These are phyloP conservation scores for Hyaloperonospora arabidopsidis DNA, from an alignment of 352 stramenopile species.

Conservation along the genomic window DNA sequence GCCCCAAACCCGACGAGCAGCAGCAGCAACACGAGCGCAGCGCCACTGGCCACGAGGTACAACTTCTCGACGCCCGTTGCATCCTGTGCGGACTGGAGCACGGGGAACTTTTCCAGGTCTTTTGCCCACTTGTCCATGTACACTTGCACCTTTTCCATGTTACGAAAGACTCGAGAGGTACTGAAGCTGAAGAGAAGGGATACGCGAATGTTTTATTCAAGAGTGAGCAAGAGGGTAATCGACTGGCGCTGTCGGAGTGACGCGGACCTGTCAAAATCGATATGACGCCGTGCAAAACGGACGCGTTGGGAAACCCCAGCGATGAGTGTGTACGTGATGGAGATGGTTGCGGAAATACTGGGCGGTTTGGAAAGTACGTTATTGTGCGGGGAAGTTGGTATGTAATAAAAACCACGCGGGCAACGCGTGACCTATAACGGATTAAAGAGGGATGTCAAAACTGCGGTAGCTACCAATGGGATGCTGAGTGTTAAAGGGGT, in stretches of 20 bases:
- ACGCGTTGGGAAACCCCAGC: background rate
- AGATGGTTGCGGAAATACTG: slow-evolving; percentile 8
- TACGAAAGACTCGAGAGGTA: background rate
- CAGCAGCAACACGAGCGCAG: slow-evolving; percentile 60
- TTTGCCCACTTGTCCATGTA: slow-evolving; percentile 83
- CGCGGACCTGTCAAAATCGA: background rate
- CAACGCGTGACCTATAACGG: slow-evolving; percentile 1
- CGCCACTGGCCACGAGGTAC: slow-evolving; percentile 68
- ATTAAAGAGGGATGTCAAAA: background rate
- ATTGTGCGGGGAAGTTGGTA: slow-evolving; percentile 2
- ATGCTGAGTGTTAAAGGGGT: too few species aligned
- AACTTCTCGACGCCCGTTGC: slow-evolving; percentile 84
- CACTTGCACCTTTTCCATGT: slow-evolving; percentile 79
- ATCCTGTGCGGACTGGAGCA: slow-evolving; percentile 74
- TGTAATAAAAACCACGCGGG: slow-evolving; percentile 1
- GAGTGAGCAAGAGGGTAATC: slow-evolving; percentile 5
- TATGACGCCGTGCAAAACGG: slow-evolving; percentile 10
- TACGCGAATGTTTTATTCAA: slow-evolving; percentile 6
- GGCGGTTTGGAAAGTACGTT: background rate
- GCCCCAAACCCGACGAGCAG: slow-evolving; percentile 82
- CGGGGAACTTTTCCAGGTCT: slow-evolving; percentile 73
- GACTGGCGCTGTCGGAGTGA: slow-evolving; percentile 5
- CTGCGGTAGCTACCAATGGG: background rate
- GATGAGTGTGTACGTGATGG: background rate
- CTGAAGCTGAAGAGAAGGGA: too few species aligned